Percentiles rank a stretch among this genome's conserved stretches.
These are phyloP conservation scores for Tylopilus plumbeoviolaceoides DNA, from an alignment of 768 basidiomycete genomes.

Conservation along the genomic window DNA sequence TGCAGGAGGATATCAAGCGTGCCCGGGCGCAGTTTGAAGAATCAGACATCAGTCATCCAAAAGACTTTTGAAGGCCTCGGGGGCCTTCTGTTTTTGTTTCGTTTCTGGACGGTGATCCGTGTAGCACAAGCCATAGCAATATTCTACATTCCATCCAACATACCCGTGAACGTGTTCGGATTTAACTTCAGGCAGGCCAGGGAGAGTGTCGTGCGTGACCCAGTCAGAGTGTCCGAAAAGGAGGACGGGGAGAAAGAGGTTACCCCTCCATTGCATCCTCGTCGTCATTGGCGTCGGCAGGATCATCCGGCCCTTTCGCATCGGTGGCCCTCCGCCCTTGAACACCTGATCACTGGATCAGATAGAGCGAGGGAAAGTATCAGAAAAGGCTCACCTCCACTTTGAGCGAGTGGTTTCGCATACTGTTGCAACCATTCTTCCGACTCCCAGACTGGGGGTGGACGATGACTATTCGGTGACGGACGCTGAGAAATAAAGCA, in stretches of 20 bases:
- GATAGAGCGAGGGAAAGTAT: background rate
- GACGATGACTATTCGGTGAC: background rate
- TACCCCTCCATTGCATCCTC: conserved; percentile 68
- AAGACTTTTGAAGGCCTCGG: conserved; percentile 36
- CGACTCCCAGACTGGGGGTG: conserved; percentile 80
- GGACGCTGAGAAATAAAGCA: conserved; percentile 12
- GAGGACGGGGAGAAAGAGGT: conserved; percentile 7
- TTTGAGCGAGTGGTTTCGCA: conserved; percentile 71
- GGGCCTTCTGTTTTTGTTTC: background rate
- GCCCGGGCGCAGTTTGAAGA: conserved; percentile 76
- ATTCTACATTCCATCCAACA: conserved; percentile 1
- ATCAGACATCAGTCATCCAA: conserved; percentile 44
- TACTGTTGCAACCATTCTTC: conserved; percentile 90
- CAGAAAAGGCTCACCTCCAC: conserved; percentile 52
- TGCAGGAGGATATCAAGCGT: conserved; percentile 92
- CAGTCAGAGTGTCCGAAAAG: background rate
- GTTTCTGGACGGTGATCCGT: background rate
- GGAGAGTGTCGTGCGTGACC: background rate
- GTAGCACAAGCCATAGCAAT: conserved; percentile 1
- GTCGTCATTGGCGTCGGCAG: conserved; percentile 29
- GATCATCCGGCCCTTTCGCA: conserved; percentile 28
- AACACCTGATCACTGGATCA: conserved; percentile 38
- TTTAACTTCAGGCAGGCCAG: background rate
- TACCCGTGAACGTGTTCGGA: background rate
- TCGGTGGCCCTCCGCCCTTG: conserved; percentile 41